Evolutionary conservation across 2,329 filamentous ascomycete species (phyloP).

Genomic region (Aspergillus pseudoglaucus): DNA sequence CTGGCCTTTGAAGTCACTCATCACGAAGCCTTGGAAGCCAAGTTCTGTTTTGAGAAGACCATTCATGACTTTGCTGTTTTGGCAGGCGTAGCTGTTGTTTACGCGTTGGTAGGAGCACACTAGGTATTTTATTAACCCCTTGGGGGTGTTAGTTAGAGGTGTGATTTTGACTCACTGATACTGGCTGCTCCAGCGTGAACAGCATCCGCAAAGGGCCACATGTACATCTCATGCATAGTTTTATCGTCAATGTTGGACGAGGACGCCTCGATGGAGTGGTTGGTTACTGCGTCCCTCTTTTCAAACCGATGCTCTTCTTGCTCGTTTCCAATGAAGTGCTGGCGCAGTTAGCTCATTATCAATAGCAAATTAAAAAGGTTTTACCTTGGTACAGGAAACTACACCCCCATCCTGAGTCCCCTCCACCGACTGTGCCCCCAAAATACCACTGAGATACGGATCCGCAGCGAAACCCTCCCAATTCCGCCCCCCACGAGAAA

Average conservation of each 20-base stretch:
- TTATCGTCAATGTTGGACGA: slow-evolving; percentile 60
- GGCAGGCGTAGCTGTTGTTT: slow-evolving; percentile 74
- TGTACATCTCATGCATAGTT: slow-evolving; percentile 67
- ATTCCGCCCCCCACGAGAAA: slow-evolving; percentile 36
- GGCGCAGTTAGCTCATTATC: slow-evolving; percentile 49
- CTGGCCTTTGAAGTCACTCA: slow-evolving; percentile 75
- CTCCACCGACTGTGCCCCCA: slow-evolving; percentile 33
- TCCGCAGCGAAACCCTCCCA: slow-evolving; percentile 40
- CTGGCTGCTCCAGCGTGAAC: slow-evolving; percentile 57
- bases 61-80: slow-evolving; percentile 72
- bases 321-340: slow-evolving; percentile 59
- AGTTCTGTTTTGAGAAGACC: slow-evolving; percentile 71
- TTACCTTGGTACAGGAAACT: slow-evolving; percentile 21
- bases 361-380: no score
- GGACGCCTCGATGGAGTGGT: not conserved
- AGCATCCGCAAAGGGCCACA: slow-evolving; percentile 72
- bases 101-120: slow-evolving; percentile 53
- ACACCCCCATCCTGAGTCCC: slow-evolving; percentile 41
- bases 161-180: no score
- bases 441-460: slow-evolving; percentile 36
- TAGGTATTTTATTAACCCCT: slow-evolving; percentile 37
- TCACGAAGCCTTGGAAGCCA: slow-evolving; percentile 73
- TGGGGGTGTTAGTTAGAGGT: no score
- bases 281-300: slow-evolving; percentile 16
- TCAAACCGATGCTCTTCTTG: slow-evolving; percentile 45